Evolutionary conservation across 257 asterid genomes (phyloP), one percentile per base, ranked within the genome.

Genomic region (Asclepias syriaca): DNA sequence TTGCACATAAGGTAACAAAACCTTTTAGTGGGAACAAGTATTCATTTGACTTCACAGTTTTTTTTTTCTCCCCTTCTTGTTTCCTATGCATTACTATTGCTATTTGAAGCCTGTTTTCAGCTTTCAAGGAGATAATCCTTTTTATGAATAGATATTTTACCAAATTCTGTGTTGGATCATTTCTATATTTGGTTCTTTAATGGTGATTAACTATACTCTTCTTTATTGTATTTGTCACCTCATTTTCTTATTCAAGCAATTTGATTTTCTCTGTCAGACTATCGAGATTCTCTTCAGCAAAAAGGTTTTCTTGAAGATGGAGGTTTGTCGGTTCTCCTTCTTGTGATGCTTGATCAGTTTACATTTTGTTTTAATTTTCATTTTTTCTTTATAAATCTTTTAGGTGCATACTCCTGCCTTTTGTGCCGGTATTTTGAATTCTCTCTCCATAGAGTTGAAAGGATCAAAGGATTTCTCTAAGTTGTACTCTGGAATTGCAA

Each of bases 221-320:
- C 16, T 6, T 21, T 54, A 37, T 24, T 18, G 54, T 54, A 21
- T 5, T 21, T 61, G 4, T 37, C 19, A 14, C 10, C 37, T 53
- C 19, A 10, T 45, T 16, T 10, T 67, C 29, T 22, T 21, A 43
- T 56, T 51, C 55, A 66, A 11, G 37, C 13, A 49, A 51, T 71
- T 18, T 65, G 13, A 13, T 68, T 68, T 76, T 84, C 54, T 80
- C 3, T 84, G 80, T 69, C 97, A 94, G 99, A 94, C 99, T 43
- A 83, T 89, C 18, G 97, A 91, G 87, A 91, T 88, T 75, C 98
- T 95, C 57, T 86, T 92, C 89, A 90, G 98, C 87, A 85, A 85
- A 80, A 88, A 80, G 88, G 49, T 87, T 60, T 81, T 94, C 80
- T 75, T 94, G 81, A 74, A 81, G 84, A 81, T 88, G 94, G 91